Evolutionary conservation across 108 stramenopile genomes (phyloP).

Genomic region (Ochromonas danica): DNA sequence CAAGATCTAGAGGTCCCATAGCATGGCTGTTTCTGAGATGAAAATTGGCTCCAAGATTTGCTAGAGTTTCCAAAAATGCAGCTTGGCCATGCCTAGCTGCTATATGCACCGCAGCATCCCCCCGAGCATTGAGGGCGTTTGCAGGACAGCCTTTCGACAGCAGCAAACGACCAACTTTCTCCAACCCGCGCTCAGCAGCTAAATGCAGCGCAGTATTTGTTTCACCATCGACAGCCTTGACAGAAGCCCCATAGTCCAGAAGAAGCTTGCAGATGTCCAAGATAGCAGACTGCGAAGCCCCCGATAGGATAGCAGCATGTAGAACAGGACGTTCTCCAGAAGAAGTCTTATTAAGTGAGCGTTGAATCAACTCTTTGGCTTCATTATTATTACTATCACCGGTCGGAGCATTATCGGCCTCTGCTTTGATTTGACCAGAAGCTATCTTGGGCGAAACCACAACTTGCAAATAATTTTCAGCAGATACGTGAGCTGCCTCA

Average conservation of each 20-base stretch:
- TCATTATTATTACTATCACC: too few relatives aligned
- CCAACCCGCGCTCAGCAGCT: slow-evolving; percentile 24
- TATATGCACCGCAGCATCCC: slow-evolving; percentile 80
- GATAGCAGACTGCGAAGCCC: too few relatives aligned
- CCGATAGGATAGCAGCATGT: neutral
- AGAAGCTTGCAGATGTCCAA: slow-evolving; percentile 6
- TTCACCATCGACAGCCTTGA: neutral
- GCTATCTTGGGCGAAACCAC: too few relatives aligned
- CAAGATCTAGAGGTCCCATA: slow-evolving; percentile 73
- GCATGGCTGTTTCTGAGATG: slow-evolving; percentile 65
- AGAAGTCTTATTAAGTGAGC: neutral
- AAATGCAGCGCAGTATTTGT: slow-evolving; percentile 39
- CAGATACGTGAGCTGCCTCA: too few relatives aligned
- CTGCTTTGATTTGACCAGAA: too few relatives aligned
- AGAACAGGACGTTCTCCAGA: neutral
- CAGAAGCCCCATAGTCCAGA: slow-evolving; percentile 32
- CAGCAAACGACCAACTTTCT: slow-evolving; percentile 27
- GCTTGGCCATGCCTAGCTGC: slow-evolving; percentile 69
- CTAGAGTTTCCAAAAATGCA: slow-evolving; percentile 60
- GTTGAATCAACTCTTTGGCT: neutral
- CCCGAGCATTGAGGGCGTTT: slow-evolving; percentile 70
- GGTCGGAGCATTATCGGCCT: too few relatives aligned
- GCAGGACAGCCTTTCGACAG: slow-evolving; percentile 64
- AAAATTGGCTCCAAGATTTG: slow-evolving; percentile 69
- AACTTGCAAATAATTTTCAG: too few relatives aligned